Base-by-base conservation (phyloP, 2,329 filamentous ascomycete genomes). In the Zopfia rhizophila region DNA sequence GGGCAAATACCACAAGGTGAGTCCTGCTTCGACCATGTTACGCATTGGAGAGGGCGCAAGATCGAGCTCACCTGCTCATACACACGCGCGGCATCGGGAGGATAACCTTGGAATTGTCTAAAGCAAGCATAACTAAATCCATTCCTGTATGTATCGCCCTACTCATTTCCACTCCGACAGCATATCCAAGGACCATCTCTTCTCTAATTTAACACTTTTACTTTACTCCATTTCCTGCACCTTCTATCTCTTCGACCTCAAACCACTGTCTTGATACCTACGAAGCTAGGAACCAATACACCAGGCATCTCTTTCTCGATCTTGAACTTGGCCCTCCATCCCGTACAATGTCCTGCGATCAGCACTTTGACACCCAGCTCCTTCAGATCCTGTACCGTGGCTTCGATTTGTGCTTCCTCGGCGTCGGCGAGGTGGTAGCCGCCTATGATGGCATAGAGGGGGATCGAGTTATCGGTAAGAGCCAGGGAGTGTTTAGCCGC, bases 261-360 rank as follows among this genome's bases (percentile, higher is more conserved):
- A 39, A 75, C 72, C 6, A 43, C 50, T 36, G 73, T 70, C 33
- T 59, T 78, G 14, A 74, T 75, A 3, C 80, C 80, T 11, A 80
- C 79, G 10, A 78, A 78, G 16, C 75, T 76, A 19, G 80, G 80
- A 6, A 78, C 78, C 47, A 82, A 55, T 3, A 68, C 65, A 2
- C 79, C 79, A 1, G 77, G 76, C 74, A 82, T 78, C 25, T 72
- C 65, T 48, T 72, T 76, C 60, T 82, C 78, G 49, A 82, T 80
- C 30, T 72, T 72, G 51, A 76, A 76, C 59, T 82, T 82, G 24
- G 78, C 80, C 50, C 78, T 70, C 79, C 80, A 84, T 5, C 80
- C 80, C 0, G 80, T 78, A 53, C 80, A 83, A 59, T 83, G 81
- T 1, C 80, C 81, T 0, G 81, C 79, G 59, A 83, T 70, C 3